Evolutionary conservation across 2,329 filamentous ascomycete genomes (phyloP), one percentile per base, ranked within the genome.

Genomic region (Ceratocystis ficicola): DNA sequence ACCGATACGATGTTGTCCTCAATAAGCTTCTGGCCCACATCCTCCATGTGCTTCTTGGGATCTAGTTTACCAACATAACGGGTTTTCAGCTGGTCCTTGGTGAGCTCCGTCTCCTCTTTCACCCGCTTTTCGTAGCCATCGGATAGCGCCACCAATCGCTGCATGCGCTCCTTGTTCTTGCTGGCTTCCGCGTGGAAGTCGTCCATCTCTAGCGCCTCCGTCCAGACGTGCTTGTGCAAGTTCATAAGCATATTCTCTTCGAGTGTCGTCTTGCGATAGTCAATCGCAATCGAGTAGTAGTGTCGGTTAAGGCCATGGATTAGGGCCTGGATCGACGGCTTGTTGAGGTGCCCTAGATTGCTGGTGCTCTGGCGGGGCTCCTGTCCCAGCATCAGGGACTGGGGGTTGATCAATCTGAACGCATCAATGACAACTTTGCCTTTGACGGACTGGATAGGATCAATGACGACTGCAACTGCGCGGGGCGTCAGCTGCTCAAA

Each of bases 181-280:
- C 86, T 81, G 66, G 86, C 90, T 74, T 97, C 93, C 66, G 84
- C 79, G 70, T 86, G 84, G 82, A 99, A 99, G 76, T 97, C 92
- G 68, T 93, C 89, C 91, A 99, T 97, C 75, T 96, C 86, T 70
- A 99, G 77, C 4, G 93, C 94, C 76, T 99, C 94, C 0, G 95
- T 99, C 94, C 94, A 99, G 57, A 96, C 92, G 71, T 97, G 94
- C 82, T 99, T 99, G 83, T 99, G 94, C 70, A 99, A 80, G 75
- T 99, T 99, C 95, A 99, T 99, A 72, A 99, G 78, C 94, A 99
- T 99, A 77, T 96, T 97, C 81, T 99, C 95, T 76, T 99, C 94
- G 63, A 99, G 81, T 0, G 90, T 93, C 0, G 93, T 96, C 81
- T 99, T 99, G 74, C 93, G 84, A 78, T 99, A 99, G 78, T 96